Percentiles rank a stretch among this genome's conserved stretches.
These are phyloP conservation scores for Neltuma alba DNA, from an alignment of 306 rosid genomes.

Conservation along the genomic window DNA sequence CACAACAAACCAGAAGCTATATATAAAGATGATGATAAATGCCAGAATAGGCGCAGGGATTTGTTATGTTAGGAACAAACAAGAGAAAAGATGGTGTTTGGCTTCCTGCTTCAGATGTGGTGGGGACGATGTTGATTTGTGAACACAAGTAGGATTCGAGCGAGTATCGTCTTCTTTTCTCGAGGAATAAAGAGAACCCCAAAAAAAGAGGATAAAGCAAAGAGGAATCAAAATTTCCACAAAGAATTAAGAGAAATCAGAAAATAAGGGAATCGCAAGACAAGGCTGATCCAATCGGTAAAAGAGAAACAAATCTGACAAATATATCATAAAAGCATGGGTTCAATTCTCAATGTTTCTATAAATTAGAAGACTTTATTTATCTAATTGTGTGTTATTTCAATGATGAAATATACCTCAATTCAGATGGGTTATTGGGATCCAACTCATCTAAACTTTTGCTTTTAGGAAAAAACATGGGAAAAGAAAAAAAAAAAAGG, in stretches of 20 bases:
- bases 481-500: conserved; percentile 23
- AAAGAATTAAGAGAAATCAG: conserved; percentile 54
- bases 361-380: too few species aligned
- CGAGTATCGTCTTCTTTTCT: conserved; percentile 79
- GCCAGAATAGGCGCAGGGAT: conserved; percentile 47
- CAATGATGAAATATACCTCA: too few species aligned
- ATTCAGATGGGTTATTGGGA: too few species aligned
- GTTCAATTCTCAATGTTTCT: too few species aligned
- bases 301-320: too few species aligned
- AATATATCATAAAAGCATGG: too few species aligned
- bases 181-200: conserved; percentile 82
- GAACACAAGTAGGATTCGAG: conserved; percentile 77
- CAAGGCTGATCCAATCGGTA: neutral
- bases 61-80: conserved; percentile 60
- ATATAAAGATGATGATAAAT: conserved; percentile 38
- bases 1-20: conserved; percentile 12
- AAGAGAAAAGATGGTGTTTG: conserved; percentile 74
- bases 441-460: too few species aligned
- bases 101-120: conserved; percentile 53
- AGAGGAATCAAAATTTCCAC: conserved; percentile 77
- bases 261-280: neutral
- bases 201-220: conserved; percentile 52
- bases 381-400: too few species aligned
- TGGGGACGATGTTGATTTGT: conserved; percentile 59
- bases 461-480: too few species aligned